Evolutionary conservation across 116 monocot genomes (phyloP).

Genomic region (Iris pallida): DNA sequence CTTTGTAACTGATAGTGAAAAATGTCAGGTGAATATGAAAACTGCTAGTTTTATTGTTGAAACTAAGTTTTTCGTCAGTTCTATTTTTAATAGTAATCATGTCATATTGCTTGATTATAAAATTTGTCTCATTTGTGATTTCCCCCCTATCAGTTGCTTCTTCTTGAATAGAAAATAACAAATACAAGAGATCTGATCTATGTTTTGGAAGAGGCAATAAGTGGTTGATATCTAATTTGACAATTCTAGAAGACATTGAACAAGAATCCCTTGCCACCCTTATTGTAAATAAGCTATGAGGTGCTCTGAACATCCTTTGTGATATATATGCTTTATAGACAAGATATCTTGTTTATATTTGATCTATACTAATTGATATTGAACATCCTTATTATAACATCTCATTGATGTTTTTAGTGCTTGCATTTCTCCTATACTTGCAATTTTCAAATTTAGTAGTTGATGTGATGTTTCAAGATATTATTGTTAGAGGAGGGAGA

Average conservation of each 20-base stretch:
- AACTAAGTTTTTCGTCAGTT: too few species aligned
- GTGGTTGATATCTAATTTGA: background rate
- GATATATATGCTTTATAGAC: too few species aligned
- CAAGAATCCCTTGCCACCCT: background rate
- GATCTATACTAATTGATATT: too few species aligned
- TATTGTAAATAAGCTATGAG: background rate
- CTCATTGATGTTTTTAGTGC: background rate
- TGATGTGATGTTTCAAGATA: constrained; percentile 61
- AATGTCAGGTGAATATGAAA: constrained; percentile 5
- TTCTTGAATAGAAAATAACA: background rate
- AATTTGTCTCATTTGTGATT: background rate
- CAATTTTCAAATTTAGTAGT: background rate
- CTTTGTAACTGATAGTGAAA: constrained; percentile 8
- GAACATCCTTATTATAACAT: too few species aligned
- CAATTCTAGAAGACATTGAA: background rate
- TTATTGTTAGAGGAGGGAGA: constrained; percentile 73
- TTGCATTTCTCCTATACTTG: background rate
- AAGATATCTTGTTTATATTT: too few species aligned
- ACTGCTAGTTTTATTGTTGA: background rate
- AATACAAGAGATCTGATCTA: background rate
- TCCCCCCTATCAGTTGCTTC: background rate
- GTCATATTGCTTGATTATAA: background rate
- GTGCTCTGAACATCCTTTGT: background rate
- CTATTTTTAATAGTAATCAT: background rate
- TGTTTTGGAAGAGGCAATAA: background rate